Base-by-base conservation (phyloP, 176 grass and related monocot genomes). In the Rhynchospora pubera region DNA sequence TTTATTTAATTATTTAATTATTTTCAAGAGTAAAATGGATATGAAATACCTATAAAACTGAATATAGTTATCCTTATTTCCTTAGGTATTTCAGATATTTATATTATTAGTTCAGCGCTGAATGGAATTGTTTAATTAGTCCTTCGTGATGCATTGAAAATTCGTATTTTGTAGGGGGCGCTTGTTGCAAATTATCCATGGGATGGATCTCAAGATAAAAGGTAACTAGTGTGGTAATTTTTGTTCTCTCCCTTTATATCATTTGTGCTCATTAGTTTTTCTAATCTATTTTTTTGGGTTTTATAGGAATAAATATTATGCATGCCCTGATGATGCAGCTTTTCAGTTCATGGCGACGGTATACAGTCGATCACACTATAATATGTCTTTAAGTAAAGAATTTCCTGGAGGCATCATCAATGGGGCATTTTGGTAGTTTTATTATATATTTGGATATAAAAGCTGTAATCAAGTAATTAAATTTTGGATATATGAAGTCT, bases 151-250 rank as follows among this genome's bases (percentile, higher is more conserved):
- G 71, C 16, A 52, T 52, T 8, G 22, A 70, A 39, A 47, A 46
- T 23, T 69, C 3, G 4, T 28, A 52, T 85, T 89, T 81, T 91
- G 39, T 71, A 94, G 95, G 95, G 95, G 71, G 95, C 95, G 45
- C 95, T 94, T 90, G 92, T 98, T 84, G 95, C 90, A 84, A 98
- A 98, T 88, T 98, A 98, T 88, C 95, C 95, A 67, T 97, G 95
- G 95, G 95, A 97, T 85, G 95, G 95, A 71, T 91, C 95, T 83
- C 75, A 79, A 91, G 85, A 93, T 83, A 90, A 83, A 88, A 87
- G 88, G 95, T 92, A 53, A 16, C 70, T 26, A n/a, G 24, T 32
- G 24, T 45, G 11, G 47, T 51, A 79, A 24, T 73, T 61, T 72
- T 84, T 46, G 15, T 82, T 87, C 22, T 70, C 68, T 87, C 5